Evolutionary conservation across 2,329 filamentous ascomycete genomes (phyloP).

Genomic region (Hawksworthiomyces lignivorus): DNA sequence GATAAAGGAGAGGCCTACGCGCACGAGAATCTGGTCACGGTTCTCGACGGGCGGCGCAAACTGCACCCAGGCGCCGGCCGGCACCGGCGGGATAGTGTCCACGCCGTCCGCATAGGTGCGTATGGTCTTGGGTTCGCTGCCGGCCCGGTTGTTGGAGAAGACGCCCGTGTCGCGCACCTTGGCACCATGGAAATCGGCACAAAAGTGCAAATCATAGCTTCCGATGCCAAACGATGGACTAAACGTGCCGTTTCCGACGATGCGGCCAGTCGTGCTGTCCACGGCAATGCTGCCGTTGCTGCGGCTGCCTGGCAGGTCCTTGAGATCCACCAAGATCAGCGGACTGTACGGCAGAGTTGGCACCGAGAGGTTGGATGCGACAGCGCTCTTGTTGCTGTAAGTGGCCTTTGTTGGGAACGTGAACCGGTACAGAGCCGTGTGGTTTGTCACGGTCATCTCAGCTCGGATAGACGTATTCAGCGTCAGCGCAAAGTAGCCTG

Average conservation of each 20-base stretch:
- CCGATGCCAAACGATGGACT: slow-evolving; percentile 55
- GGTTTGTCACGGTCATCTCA: slow-evolving; percentile 54
- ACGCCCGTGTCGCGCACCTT: slow-evolving; percentile 27
- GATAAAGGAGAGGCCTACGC: slow-evolving; percentile 58
- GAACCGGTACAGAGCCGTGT: slow-evolving; percentile 54
- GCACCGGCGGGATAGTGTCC: slow-evolving; percentile 27
- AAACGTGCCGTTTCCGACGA: slow-evolving; percentile 51
- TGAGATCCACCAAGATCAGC: slow-evolving; percentile 50
- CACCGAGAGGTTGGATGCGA: not conserved
- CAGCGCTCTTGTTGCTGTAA: slow-evolving; percentile 16
- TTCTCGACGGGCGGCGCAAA: slow-evolving; percentile 32
- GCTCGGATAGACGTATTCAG: slow-evolving; percentile 45
- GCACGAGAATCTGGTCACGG: slow-evolving; percentile 46
- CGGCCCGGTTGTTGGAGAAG: slow-evolving; percentile 32
- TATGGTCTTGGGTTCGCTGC: slow-evolving; percentile 29
- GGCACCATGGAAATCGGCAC: slow-evolving; percentile 48
- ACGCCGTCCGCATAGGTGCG: slow-evolving; percentile 11
- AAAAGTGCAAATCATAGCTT: slow-evolving; percentile 50
- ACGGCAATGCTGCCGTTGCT: slow-evolving; percentile 43
- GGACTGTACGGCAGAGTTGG: slow-evolving; percentile 24
- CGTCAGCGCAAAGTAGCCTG: slow-evolving; percentile 52
- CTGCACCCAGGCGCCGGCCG: slow-evolving; percentile 46
- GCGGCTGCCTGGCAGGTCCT: slow-evolving; percentile 47
- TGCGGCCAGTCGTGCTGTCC: slow-evolving; percentile 40
- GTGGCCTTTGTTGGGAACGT: slow-evolving; percentile 36